Evolutionary conservation across 148 eudicot species (phyloP).

Genomic region (Talinum fruticosum): DNA sequence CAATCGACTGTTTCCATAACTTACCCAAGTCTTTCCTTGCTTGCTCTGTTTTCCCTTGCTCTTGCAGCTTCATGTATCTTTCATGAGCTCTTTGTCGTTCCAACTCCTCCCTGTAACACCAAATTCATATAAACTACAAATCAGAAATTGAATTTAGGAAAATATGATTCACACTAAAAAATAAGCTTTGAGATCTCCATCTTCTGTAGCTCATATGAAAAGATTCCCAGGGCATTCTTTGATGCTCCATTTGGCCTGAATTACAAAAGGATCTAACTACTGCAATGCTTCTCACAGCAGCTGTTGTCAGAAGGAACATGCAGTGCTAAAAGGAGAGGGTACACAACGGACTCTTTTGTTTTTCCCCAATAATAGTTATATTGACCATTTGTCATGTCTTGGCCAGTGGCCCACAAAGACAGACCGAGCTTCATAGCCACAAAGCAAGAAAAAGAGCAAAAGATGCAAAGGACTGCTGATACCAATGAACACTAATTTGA

Average conservation of each 20-base stretch:
- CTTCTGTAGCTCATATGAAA: background rate
- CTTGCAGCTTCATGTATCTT: constrained; percentile 93
- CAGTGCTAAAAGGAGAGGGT: too few species aligned
- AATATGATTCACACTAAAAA: background rate
- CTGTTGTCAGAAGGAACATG: background rate
- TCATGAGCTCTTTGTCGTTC: constrained; percentile 89
- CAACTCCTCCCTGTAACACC: constrained; percentile 65
- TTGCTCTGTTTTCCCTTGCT: constrained; percentile 96
- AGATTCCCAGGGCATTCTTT: background rate
- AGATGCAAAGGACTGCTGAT: background rate
- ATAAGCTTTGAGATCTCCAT: background rate
- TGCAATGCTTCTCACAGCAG: background rate
- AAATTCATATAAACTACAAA: background rate
- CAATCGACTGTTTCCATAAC: constrained; percentile 3
- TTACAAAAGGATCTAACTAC: background rate
- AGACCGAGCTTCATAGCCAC: background rate
- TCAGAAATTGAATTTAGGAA: background rate
- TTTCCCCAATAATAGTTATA: background rate
- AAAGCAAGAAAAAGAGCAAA: constrained; percentile 1
- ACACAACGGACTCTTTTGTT: too few species aligned
- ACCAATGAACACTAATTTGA: background rate
- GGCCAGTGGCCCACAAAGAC: background rate
- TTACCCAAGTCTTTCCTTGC: constrained; percentile 91
- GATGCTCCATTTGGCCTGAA: background rate
- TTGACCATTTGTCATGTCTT: background rate